Base-by-base conservation (phyloP, 2,329 filamentous ascomycete genomes). In the Plenodomus lindquistii region DNA sequence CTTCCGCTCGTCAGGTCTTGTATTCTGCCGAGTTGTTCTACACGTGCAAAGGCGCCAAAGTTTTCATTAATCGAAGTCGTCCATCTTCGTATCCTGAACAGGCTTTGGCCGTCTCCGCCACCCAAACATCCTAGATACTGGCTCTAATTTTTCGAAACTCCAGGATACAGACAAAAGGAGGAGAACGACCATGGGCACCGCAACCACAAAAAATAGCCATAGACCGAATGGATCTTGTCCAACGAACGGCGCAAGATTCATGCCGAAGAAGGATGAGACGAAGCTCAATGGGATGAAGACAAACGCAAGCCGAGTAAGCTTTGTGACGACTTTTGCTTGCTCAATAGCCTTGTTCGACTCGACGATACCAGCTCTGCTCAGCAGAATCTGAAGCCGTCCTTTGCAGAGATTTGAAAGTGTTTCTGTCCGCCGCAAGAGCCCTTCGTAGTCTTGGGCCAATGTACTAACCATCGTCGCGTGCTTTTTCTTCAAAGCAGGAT, bases 301-400 rank as follows among this genome's bases (percentile, higher is more conserved):
- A 18, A 46, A 46, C 8, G 43, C 43, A 2, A 46, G 15, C 13
- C 22, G 31, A 5, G 37, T 46, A 4, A 46, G 44, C 47, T 62
- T 67, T 31, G 54, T 59, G 15, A 69, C 39, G 31, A 50, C 39
- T 38, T 55, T 42, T 22, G 66, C 60, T 45, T 69, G 63, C 40
- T 58, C 38, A 29, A 66, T 58, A 2, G 58, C 53, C 42, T 59
- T 54, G 22, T 52, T 45, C 11, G 66, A 57, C 47, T 68, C 64
- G 20, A 48, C 46, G 21, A 68, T 54, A 7, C 45, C 46, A 16
- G 52, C 54, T 22, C 56, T 53, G 37, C 65, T 68, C 53, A 66
- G 65, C 21, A 59, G 38, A 13, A 50, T 46, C 13, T 22, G 37
- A 17, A 45, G 37, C 27, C 40, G 22, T 5, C 31, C 34, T 6